phyloP scores from a whole-genome alignment of 768 basidiomycete genomes.

The Lanmaoa rubissima region DNA sequence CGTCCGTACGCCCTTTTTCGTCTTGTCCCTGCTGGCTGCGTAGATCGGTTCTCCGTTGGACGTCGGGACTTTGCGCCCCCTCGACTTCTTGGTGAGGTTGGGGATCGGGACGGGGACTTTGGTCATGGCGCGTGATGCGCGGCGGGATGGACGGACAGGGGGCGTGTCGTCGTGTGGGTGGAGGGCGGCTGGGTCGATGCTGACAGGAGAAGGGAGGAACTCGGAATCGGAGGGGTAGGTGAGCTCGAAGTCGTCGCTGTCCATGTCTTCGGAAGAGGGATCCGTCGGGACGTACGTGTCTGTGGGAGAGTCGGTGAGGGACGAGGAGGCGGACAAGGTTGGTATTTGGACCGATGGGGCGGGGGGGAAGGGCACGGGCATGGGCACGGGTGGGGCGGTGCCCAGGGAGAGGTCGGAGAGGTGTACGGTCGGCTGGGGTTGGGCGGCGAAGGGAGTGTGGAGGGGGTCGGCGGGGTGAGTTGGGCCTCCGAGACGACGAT shows the following conservation, averaged over 20 bases:
- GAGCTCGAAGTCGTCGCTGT: conserved; percentile 18
- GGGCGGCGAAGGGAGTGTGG: background rate
- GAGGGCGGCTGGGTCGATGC: conserved; percentile 12
- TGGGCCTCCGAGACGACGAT: conserved; percentile 4
- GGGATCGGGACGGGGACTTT: conserved; percentile 45
- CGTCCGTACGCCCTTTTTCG: conserved; percentile 39
- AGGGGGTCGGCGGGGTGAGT: background rate
- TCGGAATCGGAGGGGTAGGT: conserved; percentile 26
- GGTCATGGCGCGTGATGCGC: conserved; percentile 22
- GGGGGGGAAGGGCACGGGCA: background rate
- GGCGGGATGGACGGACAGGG: conserved; percentile 20
- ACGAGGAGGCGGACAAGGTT: background rate
- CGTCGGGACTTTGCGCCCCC: conserved; percentile 49
- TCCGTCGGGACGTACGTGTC: background rate
- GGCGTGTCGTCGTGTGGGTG: background rate
- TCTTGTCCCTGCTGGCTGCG: conserved; percentile 31
- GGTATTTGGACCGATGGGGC: conserved; percentile 3
- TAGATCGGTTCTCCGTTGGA: conserved; percentile 25
- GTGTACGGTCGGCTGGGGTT: conserved; percentile 21
- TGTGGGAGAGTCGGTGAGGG: background rate
- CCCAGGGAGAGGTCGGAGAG: conserved; percentile 22
- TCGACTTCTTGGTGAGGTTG: conserved; percentile 47
- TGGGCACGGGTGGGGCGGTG: background rate
- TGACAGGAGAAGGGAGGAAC: conserved; percentile 12
- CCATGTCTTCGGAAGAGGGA: conserved; percentile 16